Base-by-base conservation (phyloP, 1,139 yeast species). In the Meyerozyma sp. region DNA sequence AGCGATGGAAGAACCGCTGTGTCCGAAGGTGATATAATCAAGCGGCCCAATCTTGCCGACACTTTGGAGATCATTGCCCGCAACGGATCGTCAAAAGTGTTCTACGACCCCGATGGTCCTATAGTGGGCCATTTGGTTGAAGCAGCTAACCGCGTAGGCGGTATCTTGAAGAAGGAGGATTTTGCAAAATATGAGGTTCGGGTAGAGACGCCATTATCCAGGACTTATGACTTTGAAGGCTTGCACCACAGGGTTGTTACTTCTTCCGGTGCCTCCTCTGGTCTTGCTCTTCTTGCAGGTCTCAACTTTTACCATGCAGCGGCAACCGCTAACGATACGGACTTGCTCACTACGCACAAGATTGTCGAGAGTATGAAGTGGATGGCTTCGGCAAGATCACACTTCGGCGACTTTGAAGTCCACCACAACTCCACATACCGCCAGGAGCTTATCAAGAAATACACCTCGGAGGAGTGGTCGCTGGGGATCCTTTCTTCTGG, bases 281-380 rank as follows among this genome's bases (percentile, higher is more conserved):
- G 98, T 0, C 77, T 93, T 5, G 94, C 95, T 0, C 65, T 93
- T 42, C 55, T 86, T 10, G 76, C 91, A 1, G 97, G 95, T 0
- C 67, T 93, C 45, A 79, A 82, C 46, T 78, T 89, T 34, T 57
- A 59, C 46, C 56, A 62, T 29, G 53, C 57, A 20, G 30, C 41
- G 3, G n/a, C 23, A 35, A 20, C 43, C 5, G 16, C 27, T 6
- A 44, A 36, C 8, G 50, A 49, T 23, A 82, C 80, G 46, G 70
- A 73, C 53, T 68, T 70, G 0, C 55, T 74, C 5, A 71, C 77
- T n/a, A 70, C 81, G 2, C 96, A 88, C 55, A 73, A 87, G 44
- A 59, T 89, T 11, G 68, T 90, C 11, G 98, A 93, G 62, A 68
- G 87, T 6, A 89, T 91, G 94, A 91, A 91, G 62, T 93, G 96